phyloP scores from a whole-genome alignment of 2,329 filamentous ascomycete genomes.

The Penicillium decumbens region DNA sequence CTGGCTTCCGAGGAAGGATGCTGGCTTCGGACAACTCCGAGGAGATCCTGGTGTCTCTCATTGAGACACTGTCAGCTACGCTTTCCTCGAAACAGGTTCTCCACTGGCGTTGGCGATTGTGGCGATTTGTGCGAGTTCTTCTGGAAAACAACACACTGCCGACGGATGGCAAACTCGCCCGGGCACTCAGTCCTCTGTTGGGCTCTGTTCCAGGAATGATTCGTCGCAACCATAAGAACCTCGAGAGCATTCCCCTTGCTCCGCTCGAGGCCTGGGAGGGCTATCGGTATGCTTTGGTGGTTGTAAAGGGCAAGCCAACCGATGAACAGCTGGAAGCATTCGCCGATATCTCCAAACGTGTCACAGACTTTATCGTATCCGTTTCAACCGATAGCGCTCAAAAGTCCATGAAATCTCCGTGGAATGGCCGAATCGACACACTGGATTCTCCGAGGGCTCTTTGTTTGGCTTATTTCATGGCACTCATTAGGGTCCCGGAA shows the following conservation, averaged over 20 bases:
- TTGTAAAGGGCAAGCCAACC: slow-evolving; percentile 21
- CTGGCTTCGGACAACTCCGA: slow-evolving; percentile 23
- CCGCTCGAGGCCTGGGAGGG: slow-evolving; percentile 38
- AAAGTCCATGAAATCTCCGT: slow-evolving; percentile 26
- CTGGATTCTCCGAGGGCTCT: slow-evolving; percentile 30
- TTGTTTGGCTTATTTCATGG: slow-evolving; percentile 33
- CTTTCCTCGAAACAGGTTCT: slow-evolving; percentile 29
- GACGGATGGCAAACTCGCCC: slow-evolving; percentile 17
- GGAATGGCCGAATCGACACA: slow-evolving; percentile 38
- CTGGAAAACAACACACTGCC: slow-evolving; percentile 28
- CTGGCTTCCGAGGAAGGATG: slow-evolving; percentile 28
- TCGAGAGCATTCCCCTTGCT: slow-evolving; percentile 21
- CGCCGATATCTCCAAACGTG: slow-evolving; percentile 22
- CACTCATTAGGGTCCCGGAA: slow-evolving; percentile 30
- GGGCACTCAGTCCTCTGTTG: slow-evolving; percentile 23
- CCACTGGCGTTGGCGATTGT: slow-evolving; percentile 42
- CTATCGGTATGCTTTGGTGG: slow-evolving; percentile 32
- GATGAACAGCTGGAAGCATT: slow-evolving; percentile 25
- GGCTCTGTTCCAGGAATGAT: slow-evolving; percentile 29
- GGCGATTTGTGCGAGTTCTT: slow-evolving; percentile 36
- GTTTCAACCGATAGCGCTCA: slow-evolving; percentile 23
- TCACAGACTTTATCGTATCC: slow-evolving; percentile 24
- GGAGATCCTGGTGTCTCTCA: slow-evolving; percentile 22
- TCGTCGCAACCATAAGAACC: slow-evolving; percentile 28
- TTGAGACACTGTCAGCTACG: slow-evolving; percentile 27